Conservation (phyloP, 106 monocot species). For the Triglochin maritima region DNA sequence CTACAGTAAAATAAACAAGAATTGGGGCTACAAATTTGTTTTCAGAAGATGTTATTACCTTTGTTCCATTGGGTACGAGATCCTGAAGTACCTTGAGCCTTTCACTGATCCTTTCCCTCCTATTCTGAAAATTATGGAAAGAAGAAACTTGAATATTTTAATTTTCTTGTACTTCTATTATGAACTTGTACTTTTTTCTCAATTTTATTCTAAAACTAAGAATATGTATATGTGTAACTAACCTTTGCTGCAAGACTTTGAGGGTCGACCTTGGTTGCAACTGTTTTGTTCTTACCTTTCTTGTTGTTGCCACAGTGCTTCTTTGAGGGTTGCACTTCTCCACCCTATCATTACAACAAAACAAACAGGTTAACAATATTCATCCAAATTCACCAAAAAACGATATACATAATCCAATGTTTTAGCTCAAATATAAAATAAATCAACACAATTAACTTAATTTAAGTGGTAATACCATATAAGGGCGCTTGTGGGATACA, state of each 20-base stretch:
- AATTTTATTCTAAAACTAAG: too few species aligned
- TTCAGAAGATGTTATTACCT: slow-evolving; percentile 24
- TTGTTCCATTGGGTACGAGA: slow-evolving; percentile 86
- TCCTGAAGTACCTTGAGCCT: slow-evolving; percentile 84
- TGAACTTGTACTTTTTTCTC: too few species aligned
- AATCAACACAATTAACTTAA: neutral
- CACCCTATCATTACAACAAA: slow-evolving; percentile 26
- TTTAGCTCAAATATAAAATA: neutral
- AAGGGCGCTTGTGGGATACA: slow-evolving; percentile 26
- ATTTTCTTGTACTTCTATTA: too few species aligned
- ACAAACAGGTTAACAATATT: neutral
- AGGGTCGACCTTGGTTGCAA: slow-evolving; percentile 62
- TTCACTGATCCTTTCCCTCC: slow-evolving; percentile 82
- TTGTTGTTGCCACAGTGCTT: slow-evolving; percentile 39
- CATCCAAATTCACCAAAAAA: neutral
- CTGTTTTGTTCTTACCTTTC: slow-evolving; percentile 45
- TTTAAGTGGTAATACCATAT: slow-evolving; percentile 16
- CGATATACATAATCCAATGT: too few species aligned
- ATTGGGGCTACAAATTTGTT: neutral
- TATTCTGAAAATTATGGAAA: slow-evolving; percentile 30
- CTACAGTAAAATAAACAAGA: too few species aligned
- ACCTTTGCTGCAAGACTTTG: slow-evolving; percentile 94
- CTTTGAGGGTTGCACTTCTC: slow-evolving; percentile 32
- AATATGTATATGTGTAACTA: slow-evolving; percentile 2
- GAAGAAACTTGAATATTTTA: neutral